Conservation (phyloP, 1,284 basidiomycete genomes). For the Ustilago hordei region DNA sequence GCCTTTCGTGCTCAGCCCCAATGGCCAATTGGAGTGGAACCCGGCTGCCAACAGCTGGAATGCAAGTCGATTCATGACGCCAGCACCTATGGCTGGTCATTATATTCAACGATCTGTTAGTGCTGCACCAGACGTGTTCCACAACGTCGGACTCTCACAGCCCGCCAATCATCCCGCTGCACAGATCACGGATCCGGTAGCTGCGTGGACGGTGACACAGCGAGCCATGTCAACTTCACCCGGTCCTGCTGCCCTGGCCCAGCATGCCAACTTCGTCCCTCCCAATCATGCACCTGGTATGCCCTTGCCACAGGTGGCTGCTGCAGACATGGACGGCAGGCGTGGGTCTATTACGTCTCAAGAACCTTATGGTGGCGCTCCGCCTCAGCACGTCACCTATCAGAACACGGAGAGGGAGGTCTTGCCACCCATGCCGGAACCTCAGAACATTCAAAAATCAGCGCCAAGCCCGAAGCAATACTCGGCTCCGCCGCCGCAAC, state of each 20-base stretch:
- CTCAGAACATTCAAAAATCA: conserved; percentile 16
- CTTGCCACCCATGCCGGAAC: conserved; percentile 38
- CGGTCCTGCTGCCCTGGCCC: conserved; percentile 16
- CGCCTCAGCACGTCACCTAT: conserved; percentile 14
- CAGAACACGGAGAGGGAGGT: conserved; percentile 11
- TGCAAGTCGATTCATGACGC: conserved; percentile 37
- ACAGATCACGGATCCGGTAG: conserved; percentile 9
- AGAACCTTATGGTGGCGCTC: conserved; percentile 11
- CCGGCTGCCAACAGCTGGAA: conserved; percentile 39
- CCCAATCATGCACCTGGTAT: conserved; percentile 9
- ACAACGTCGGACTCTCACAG: conserved; percentile 20
- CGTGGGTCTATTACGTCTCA: conserved; percentile 23
- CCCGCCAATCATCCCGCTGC: not conserved
- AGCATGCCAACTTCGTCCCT: conserved; percentile 12
- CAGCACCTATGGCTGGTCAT: conserved; percentile 20
- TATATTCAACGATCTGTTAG: conserved; percentile 44
- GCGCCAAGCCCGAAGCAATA: conserved; percentile 18
- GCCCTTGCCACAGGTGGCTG: conserved; percentile 1
- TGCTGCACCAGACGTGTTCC: conserved; percentile 50
- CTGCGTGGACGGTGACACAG: conserved; percentile 38
- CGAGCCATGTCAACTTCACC: conserved; percentile 47
- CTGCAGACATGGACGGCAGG: conserved; percentile 9
- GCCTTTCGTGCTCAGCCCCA: conserved; percentile 30
- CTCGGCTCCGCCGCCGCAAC: conserved; percentile 22
- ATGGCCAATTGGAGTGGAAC: conserved; percentile 44